Evolutionary conservation across 371 early-diverging fungal genomes (phyloP).

Genomic region (Gilbertella persicaria): DNA sequence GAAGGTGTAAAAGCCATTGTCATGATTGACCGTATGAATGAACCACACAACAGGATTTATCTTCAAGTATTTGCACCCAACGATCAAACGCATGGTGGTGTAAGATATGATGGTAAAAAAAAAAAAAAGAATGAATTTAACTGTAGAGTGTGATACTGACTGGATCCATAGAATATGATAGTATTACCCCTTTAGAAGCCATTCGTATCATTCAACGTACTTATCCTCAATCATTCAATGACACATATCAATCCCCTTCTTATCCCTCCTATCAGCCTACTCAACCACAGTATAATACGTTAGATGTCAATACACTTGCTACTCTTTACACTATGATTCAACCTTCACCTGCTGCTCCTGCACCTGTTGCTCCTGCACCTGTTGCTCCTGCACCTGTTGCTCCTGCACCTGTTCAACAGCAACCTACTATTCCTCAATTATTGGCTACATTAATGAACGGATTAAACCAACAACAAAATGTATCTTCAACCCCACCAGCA

Average conservation of each 20-base stretch:
- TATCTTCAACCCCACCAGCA: neutral
- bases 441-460: constrained; percentile 25
- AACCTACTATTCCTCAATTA: constrained; percentile 23
- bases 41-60: constrained; percentile 13
- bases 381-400: neutral
- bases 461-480: neutral
- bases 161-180: constrained; percentile 25
- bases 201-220: constrained; percentile 17
- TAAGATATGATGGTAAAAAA: constrained; percentile 33
- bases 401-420: neutral
- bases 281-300: constrained; percentile 2
- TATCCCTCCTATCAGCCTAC: neutral
- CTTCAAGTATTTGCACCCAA: constrained; percentile 27
- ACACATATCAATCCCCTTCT: neutral
- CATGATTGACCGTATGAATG: constrained; percentile 18
- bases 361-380: neutral
- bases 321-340: constrained; percentile 20
- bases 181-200: constrained; percentile 28
- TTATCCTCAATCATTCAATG: neutral
- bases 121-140: neutral
- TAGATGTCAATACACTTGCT: constrained; percentile 28
- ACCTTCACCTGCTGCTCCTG: too few relatives aligned
- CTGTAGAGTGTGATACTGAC: neutral
- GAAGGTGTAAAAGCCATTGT: constrained; percentile 34
- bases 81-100: constrained; percentile 13